These are phyloP conservation scores for Lepidium aucheri DNA, from an alignment of 345 rosid species.

Conservation along the genomic window DNA sequence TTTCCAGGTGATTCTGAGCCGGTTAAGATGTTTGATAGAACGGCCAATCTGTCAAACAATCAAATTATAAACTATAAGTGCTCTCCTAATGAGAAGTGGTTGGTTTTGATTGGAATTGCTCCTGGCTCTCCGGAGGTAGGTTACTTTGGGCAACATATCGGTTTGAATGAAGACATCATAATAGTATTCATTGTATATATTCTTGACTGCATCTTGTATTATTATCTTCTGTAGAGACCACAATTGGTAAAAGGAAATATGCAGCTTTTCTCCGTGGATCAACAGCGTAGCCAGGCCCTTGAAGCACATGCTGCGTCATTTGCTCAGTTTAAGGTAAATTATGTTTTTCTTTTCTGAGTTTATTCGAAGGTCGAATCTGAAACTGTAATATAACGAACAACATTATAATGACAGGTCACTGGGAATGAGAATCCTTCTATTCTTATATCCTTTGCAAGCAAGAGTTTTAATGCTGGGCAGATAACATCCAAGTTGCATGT, in stretches of 20 bases:
- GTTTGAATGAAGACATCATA: constrained; percentile 1
- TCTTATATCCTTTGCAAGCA: constrained; percentile 90
- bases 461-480: constrained; percentile 87
- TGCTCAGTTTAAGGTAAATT: constrained; percentile 73
- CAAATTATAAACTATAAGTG: constrained; percentile 96
- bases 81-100: constrained; percentile 95
- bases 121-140: constrained; percentile 98
- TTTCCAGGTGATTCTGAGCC: constrained; percentile 92
- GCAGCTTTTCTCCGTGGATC: constrained; percentile 95
- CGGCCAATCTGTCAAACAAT: constrained; percentile 90
- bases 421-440: constrained; percentile 93
- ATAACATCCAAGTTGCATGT: constrained; percentile 88
- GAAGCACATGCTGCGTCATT: constrained; percentile 99
- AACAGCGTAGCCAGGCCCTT: constrained; percentile 99
- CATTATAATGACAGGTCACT: constrained; percentile 42
- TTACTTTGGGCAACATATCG: background rate
- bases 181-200: background rate
- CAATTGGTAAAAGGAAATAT: constrained; percentile 92
- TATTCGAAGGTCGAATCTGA: constrained; percentile 1
- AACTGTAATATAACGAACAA: constrained; percentile 7
- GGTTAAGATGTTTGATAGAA: constrained; percentile 92
- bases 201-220: constrained; percentile 10
- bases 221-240: constrained; percentile 50
- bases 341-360: background rate
- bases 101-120: constrained; percentile 96